Evolutionary conservation across 208 protist genomes (phyloP), one percentile per base, ranked within the genome.

Genomic region (Crithidia expoeki): DNA sequence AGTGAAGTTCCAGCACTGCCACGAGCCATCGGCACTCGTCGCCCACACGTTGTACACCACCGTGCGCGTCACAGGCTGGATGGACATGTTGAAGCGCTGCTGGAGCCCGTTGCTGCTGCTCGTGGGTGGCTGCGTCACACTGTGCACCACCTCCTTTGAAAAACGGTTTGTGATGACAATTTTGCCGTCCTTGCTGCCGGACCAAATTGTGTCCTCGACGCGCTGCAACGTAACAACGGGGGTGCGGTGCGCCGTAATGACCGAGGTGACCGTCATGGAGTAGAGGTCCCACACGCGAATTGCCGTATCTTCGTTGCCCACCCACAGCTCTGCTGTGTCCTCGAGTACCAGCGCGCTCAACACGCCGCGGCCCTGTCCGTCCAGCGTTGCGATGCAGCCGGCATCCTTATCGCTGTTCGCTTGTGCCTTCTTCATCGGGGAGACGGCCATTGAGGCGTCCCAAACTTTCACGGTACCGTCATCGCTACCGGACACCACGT

Each of bases 191-290:
- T 89, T 90, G 57, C 73, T 84, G 58, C 87, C 83, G 42, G 72
- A 86, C 90, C 86, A 95, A 60, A 95, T 80, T 42, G 74, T 81
- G 38, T 86, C 78, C 27, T 66, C 81, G 34, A 93, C 67, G 60
- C 74, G 70, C 44, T 70, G 71, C 65, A 93, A 53, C 23, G 81
- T 63, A 9, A 80, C 79, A 5, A 93, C 68, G 21, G 88, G 80
- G 12, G 83, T 80, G 40, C 62, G 70, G 68, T 90, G 88, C 4
- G 75, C 79, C 7, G 68, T 74, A 47, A 89, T 59, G 27, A 74
- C 61, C n/a, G 76, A 71, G 27, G 77, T 74, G 62, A 72, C 76
- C 17, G 65, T 52, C 47, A 79, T 67, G 21, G 72, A 78, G 61
- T 60, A 72, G 30, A 85, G 77, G 47, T 86, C 71, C 79, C 82